A percentile compares a stretch with the other conserved stretches of the same genome.
Evolutionary conservation across 2,329 filamentous ascomycete genomes (phyloP).

Genomic region (Beauveria sp.): DNA sequence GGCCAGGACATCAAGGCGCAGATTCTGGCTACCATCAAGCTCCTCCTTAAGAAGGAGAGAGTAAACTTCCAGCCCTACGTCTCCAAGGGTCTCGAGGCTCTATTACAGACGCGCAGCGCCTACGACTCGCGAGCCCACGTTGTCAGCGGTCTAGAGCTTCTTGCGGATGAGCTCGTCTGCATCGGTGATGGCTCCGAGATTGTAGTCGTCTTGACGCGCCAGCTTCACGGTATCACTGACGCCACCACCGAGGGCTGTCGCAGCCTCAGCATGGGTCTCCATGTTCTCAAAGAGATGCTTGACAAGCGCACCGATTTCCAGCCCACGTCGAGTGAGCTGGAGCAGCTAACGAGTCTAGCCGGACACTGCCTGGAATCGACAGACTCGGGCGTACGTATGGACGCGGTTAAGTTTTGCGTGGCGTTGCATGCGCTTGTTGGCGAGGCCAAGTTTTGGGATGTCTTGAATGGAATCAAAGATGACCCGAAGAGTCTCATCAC

Average conservation of each 20-base stretch:
- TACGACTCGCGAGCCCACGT: conserved; percentile 66
- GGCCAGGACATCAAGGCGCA: conserved; percentile 66
- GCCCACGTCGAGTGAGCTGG: conserved; percentile 45
- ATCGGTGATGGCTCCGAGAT: conserved; percentile 58
- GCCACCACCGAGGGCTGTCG: conserved; percentile 38
- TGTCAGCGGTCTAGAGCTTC: conserved; percentile 64
- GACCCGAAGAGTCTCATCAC: conserved; percentile 71
- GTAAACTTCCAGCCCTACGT: conserved; percentile 61
- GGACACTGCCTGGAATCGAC: conserved; percentile 51
- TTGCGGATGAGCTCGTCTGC: conserved; percentile 62
- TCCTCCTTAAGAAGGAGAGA: conserved; percentile 61
- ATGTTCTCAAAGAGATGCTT: conserved; percentile 54
- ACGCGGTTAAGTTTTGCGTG: conserved; percentile 73
- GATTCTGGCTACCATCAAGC: conserved; percentile 64
- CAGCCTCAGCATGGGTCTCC: conserved; percentile 54
- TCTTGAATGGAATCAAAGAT: conserved; percentile 56
- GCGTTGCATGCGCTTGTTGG: conserved; percentile 58
- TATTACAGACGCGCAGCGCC: conserved; percentile 55
- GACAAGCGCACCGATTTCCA: conserved; percentile 39
- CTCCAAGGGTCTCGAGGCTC: conserved; percentile 56
- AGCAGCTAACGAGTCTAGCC: conserved; percentile 41
- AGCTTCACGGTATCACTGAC: conserved; percentile 36
- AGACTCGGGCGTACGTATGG: conserved; percentile 60
- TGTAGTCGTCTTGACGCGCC: conserved; percentile 42
- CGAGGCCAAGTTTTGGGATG: conserved; percentile 58